These are phyloP conservation scores for Asterionellopsis glacialis DNA, from an alignment of 108 stramenopile genomes.

Conservation along the genomic window DNA sequence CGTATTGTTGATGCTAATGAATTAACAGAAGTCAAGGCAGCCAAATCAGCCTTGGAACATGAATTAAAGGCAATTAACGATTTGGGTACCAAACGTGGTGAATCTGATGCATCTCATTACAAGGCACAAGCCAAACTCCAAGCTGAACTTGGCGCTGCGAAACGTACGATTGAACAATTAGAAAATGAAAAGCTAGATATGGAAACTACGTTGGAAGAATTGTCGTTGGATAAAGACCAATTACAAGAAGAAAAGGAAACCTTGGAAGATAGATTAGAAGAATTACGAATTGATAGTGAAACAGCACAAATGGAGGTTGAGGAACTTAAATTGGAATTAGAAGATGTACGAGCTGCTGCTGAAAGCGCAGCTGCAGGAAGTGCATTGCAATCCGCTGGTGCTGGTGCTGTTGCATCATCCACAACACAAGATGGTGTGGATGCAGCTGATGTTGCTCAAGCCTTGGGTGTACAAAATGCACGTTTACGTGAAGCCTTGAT, in stretches of 20 bases:
- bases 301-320: conserved; percentile 78
- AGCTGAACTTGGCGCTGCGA: conserved; percentile 51
- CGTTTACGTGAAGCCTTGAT: conserved; percentile 80
- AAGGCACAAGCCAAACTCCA: conserved; percentile 71
- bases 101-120: conserved; percentile 39
- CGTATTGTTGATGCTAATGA: conserved; percentile 1
- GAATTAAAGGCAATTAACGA: conserved; percentile 9
- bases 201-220: conserved; percentile 69
- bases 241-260: conserved; percentile 74
- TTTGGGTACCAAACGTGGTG: conserved; percentile 9
- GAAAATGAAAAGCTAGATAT: conserved; percentile 60
- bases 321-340: conserved; percentile 61
- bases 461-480: conserved; percentile 67
- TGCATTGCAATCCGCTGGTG: conserved; percentile 5
- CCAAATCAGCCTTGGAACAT: not conserved
- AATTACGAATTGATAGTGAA: conserved; percentile 70
- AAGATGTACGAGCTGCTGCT: conserved; percentile 18
- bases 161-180: conserved; percentile 62
- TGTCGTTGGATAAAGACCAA: conserved; percentile 80
- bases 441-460: conserved; percentile 56
- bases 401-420: not conserved
- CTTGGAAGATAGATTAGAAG: conserved; percentile 68
- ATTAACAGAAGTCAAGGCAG: not conserved
- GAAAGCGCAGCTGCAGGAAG: conserved; percentile 9
- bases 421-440: conserved; percentile 11